These are phyloP conservation scores for Phytophthora quininea DNA, from an alignment of 352 stramenopile genomes.

Conservation along the genomic window DNA sequence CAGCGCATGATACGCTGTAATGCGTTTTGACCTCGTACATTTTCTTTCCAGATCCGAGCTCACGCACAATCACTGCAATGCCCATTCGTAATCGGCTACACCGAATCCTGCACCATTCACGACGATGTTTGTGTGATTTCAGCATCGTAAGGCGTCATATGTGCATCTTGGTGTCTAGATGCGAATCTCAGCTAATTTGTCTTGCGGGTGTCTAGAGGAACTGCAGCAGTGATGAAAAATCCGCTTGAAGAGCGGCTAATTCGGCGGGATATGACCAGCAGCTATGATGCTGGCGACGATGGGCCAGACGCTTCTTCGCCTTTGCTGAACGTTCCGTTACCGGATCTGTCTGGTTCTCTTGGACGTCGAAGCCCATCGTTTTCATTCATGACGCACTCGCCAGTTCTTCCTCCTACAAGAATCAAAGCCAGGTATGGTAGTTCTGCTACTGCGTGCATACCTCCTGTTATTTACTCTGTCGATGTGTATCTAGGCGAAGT, in stretches of 20 bases:
- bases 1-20: neutral
- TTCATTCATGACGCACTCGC: conserved; percentile 33
- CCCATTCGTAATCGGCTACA: conserved; percentile 96
- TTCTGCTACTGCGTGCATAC: neutral
- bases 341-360: conserved; percentile 44
- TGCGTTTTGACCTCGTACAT: neutral
- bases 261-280: conserved; percentile 40
- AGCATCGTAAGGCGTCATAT: conserved; percentile 78
- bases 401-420: conserved; percentile 24
- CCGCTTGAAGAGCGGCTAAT: conserved; percentile 43
- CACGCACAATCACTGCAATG: conserved; percentile 97
- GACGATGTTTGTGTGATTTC: conserved; percentile 98
- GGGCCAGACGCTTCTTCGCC: conserved; percentile 41
- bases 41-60: conserved; percentile 82
- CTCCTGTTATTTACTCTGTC: neutral
- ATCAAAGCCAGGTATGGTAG: conserved; percentile 36
- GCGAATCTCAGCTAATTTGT: neutral
- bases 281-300: conserved; percentile 57
- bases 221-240: conserved; percentile 82
- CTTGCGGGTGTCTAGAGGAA: conserved; percentile 48
- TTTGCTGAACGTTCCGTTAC: conserved; percentile 31
- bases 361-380: conserved; percentile 55
- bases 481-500: conserved; percentile 38
- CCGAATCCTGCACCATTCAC: conserved; percentile 96
- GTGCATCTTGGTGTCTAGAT: neutral